Conservation (phyloP, 768 basidiomycete genomes). For the Holtermannia corniformis region DNA sequence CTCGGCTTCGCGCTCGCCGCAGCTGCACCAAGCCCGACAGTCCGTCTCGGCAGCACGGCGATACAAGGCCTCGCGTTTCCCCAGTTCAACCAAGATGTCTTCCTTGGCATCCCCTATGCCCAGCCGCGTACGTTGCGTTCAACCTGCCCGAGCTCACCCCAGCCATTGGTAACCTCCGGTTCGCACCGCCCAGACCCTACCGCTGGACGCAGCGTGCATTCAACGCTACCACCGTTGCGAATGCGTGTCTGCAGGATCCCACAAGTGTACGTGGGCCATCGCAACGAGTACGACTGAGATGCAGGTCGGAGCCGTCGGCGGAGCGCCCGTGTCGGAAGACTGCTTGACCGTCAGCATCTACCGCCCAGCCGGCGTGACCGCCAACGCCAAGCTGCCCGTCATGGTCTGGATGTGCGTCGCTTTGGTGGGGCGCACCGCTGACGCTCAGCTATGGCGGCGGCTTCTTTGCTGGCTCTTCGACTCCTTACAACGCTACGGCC, state of each 20-base stretch:
- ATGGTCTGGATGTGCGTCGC: slow-evolving; percentile 43
- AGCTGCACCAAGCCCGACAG: not conserved
- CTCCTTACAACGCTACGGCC: slow-evolving; percentile 39
- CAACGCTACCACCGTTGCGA: slow-evolving; percentile 21
- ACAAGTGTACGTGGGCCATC: not conserved
- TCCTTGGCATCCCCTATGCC: slow-evolving; percentile 37
- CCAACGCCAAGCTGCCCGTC: slow-evolving; percentile 41
- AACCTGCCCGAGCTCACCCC: not conserved
- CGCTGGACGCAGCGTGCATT: slow-evolving; percentile 19
- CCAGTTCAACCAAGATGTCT: slow-evolving; percentile 19
- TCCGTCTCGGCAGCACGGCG: not conserved
- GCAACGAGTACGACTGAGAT: not conserved
- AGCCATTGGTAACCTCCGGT: slow-evolving; percentile 28
- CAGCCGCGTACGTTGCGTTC: slow-evolving; percentile 21
- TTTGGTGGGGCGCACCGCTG: not conserved
- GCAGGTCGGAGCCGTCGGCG: not conserved
- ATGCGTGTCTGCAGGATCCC: slow-evolving; percentile 29
- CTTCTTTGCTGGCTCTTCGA: slow-evolving; percentile 35
- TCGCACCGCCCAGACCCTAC: slow-evolving; percentile 18
- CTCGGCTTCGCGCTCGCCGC: too few species aligned
- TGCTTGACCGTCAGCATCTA: slow-evolving; percentile 49
- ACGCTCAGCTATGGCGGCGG: slow-evolving; percentile 43
- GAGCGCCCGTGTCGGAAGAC: slow-evolving; percentile 42
- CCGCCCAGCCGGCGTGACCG: slow-evolving; percentile 39
- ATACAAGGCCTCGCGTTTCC: slow-evolving; percentile 17